A percentile compares a stretch with the other conserved stretches of the same genome.
Conservation (phyloP, 1,284 basidiomycete species). For the Heterobasidion occidentale region DNA sequence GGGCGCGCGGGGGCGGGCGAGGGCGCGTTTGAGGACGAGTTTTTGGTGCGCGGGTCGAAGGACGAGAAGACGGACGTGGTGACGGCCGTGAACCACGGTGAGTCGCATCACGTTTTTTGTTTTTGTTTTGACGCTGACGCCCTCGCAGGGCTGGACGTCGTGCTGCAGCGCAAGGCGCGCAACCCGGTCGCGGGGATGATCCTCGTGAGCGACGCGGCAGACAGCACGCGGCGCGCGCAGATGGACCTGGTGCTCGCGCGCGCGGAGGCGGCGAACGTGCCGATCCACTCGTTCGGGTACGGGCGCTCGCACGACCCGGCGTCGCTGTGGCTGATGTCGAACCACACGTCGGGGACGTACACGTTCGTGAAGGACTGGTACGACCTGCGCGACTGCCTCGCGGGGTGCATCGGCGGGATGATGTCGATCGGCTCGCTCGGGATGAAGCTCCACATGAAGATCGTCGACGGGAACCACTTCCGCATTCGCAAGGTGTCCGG, state of each 20-base stretch:
- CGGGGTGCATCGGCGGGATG: conserved; percentile 90
- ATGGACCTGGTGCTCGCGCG: conserved; percentile 97
- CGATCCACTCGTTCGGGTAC: conserved; percentile 95
- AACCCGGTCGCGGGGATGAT: conserved; percentile 90
- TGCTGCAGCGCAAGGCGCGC: conserved; percentile 86
- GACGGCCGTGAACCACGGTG: conserved; percentile 88
- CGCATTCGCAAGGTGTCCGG: conserved; percentile 88
- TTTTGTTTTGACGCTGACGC: neutral
- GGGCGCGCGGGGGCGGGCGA: conserved; percentile 8
- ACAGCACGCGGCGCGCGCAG: conserved; percentile 90
- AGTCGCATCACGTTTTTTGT: conserved; percentile 16
- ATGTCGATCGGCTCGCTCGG: conserved; percentile 85
- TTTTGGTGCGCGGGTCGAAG: conserved; percentile 66
- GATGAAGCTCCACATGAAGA: conserved; percentile 89
- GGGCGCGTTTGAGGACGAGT: conserved; percentile 52
- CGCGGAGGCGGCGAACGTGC: conserved; percentile 91
- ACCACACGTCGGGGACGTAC: conserved; percentile 95
- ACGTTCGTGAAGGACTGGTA: conserved; percentile 97
- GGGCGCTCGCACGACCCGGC: conserved; percentile 95
- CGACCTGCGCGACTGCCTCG: conserved; percentile 81
- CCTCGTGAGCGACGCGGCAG: conserved; percentile 86
- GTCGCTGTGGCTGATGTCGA: conserved; percentile 98
- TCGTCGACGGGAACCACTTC: conserved; percentile 79
- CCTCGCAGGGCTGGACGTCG: conserved; percentile 74
- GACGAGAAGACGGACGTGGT: conserved; percentile 96